Base-by-base conservation (phyloP, 352 stramenopile species). In the Ophiocytium majus region DNA sequence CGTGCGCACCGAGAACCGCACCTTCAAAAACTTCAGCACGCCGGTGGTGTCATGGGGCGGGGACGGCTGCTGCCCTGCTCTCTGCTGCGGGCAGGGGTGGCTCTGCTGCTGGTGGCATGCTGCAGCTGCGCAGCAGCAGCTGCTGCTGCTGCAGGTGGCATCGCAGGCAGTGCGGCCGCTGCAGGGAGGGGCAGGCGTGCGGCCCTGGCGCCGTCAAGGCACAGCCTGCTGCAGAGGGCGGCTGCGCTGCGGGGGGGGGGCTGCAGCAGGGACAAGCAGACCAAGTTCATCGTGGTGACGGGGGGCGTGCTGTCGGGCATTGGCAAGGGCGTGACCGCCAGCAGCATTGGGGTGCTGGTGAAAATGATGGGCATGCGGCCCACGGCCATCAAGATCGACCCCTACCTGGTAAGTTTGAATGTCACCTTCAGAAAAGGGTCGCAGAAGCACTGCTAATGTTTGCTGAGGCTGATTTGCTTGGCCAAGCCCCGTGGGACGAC, bases 361-460 rank as follows among this genome's bases (percentile, higher is more conserved):
- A 98, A 98, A 89, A 93, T 95, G 80, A 94, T 95, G 91, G 95
- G 95, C 5, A 91, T 98, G 82, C 92, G 93, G 85, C 96, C 98
- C 64, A 99, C 97, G 74, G 90, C 95, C 19, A 94, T 99, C 90
- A 99, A 99, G 91, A 99, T 99, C 90, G 97, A 99, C 91, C 97
- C 97, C 75, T 99, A 99, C 91, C 92, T 99, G 75, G 43, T 57
- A 14, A 57, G 43, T 14, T 57, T n/a, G n/a, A n/a, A n/a, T n/a
- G n/a, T n/a, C n/a, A n/a, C n/a, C n/a, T n/a, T n/a, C n/a, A n/a
- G n/a, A n/a, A n/a, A n/a, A n/a, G n/a, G n/a, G n/a, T n/a, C n/a
- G n/a, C n/a, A n/a, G n/a, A n/a, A n/a, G n/a, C n/a, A n/a, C n/a
- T n/a, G n/a, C n/a, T n/a, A n/a, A n/a, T n/a, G n/a, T n/a, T n/a